These are phyloP conservation scores for Beauveria bassiana DNA, from an alignment of 2,329 filamentous ascomycete genomes.

Conservation along the genomic window DNA sequence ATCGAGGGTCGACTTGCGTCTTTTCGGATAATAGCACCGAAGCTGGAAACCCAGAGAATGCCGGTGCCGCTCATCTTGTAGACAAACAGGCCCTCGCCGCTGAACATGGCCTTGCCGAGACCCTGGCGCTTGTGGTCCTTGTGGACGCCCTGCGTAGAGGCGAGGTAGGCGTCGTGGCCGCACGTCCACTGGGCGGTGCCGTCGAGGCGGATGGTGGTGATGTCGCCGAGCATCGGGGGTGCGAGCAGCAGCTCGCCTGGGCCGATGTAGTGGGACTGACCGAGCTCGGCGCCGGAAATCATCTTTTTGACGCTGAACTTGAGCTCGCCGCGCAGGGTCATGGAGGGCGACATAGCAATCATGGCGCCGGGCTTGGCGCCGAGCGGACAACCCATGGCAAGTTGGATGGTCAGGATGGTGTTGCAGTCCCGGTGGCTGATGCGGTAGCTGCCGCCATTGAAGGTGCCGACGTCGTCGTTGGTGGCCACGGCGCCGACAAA, in stretches of 20 bases:
- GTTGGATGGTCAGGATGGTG: conserved; percentile 78
- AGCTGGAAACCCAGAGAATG: conserved; percentile 82
- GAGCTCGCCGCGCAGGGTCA: conserved; percentile 73
- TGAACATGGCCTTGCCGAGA: conserved; percentile 85
- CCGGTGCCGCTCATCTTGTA: conserved; percentile 79
- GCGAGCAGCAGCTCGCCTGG: conserved; percentile 86
- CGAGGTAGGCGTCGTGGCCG: conserved; percentile 79
- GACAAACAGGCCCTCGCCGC: conserved; percentile 84
- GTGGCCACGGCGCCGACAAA: conserved; percentile 56
- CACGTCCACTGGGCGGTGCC: conserved; percentile 75
- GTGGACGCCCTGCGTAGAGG: conserved; percentile 75
- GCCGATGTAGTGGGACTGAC: conserved; percentile 72
- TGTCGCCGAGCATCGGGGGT: conserved; percentile 73
- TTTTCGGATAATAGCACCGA: conserved; percentile 91
- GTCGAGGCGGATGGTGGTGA: conserved; percentile 67
- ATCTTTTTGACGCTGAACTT: conserved; percentile 91
- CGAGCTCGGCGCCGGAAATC: conserved; percentile 72
- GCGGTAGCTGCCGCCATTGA: conserved; percentile 91
- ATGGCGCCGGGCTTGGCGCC: conserved; percentile 76
- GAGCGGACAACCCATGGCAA: conserved; percentile 83
- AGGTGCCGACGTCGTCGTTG: conserved; percentile 85
- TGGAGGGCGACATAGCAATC: conserved; percentile 88
- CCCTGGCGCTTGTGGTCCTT: conserved; percentile 84
- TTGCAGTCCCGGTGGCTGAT: conserved; percentile 91
- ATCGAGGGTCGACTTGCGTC: conserved; percentile 54